A percentile compares a stretch with the other conserved stretches of the same genome.
Evolutionary conservation across 495 filamentous ascomycete genomes (phyloP).

Genomic region (Hypoxylon lenormandii): DNA sequence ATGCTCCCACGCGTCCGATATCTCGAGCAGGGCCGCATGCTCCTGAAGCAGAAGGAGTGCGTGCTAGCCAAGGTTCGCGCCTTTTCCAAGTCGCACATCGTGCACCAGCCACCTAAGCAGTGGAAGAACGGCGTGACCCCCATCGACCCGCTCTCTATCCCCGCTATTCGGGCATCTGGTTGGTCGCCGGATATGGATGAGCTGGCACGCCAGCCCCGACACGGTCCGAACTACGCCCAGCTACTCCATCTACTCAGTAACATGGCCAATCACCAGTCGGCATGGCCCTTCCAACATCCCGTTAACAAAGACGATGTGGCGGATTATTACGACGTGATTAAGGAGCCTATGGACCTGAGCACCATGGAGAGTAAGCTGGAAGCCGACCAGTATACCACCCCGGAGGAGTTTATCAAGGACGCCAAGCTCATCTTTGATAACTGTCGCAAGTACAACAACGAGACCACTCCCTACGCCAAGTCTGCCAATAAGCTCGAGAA

Average conservation of each 20-base stretch:
- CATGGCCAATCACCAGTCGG: constrained; percentile 88
- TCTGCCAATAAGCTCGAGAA: constrained; percentile 95
- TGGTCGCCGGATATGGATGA: constrained; percentile 99
- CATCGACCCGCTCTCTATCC: constrained; percentile 84
- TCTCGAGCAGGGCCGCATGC: constrained; percentile 91
- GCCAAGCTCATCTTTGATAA: constrained; percentile 93
- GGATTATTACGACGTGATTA: constrained; percentile 98
- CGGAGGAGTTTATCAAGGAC: constrained; percentile 93
- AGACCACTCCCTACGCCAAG: constrained; percentile 94
- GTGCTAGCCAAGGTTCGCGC: constrained; percentile 94
- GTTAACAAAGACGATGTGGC: constrained; percentile 95
- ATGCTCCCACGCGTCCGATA: constrained; percentile 97
- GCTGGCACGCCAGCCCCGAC: constrained; percentile 92
- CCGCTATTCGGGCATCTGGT: constrained; percentile 86
- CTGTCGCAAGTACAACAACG: constrained; percentile 94
- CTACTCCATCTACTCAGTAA: constrained; percentile 92
- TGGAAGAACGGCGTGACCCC: constrained; percentile 78
- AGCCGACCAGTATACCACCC: constrained; percentile 87
- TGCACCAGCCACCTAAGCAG: constrained; percentile 84
- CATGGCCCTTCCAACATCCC: constrained; percentile 94
- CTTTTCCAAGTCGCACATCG: constrained; percentile 85
- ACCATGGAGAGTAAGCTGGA: constrained; percentile 98
- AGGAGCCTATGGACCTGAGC: constrained; percentile 94
- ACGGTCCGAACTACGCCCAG: constrained; percentile 95
- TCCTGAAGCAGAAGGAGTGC: constrained; percentile 94